Conservation (phyloP, 352 stramenopile genomes). For the Pythium sp. region DNA sequence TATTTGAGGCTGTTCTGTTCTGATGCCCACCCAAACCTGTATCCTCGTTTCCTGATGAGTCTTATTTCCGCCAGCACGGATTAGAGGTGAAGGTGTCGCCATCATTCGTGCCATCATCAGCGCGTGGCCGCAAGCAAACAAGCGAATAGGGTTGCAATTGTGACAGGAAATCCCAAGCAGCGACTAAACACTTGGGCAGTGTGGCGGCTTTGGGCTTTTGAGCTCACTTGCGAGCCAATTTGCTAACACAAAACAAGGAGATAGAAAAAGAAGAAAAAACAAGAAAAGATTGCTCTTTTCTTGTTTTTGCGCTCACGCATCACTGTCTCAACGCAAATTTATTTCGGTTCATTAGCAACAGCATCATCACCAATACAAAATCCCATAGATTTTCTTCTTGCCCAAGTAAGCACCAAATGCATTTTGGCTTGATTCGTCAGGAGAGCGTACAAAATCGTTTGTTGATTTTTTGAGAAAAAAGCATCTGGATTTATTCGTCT, state of each 20-base stretch:
- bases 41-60: not conserved
- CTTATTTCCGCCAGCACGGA: not conserved
- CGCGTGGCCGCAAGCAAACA: not conserved
- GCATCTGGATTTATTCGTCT: not conserved
- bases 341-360: not conserved
- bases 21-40: not conserved
- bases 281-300: too few species aligned
- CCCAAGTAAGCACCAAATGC: too few species aligned
- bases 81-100: not conserved
- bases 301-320: too few species aligned
- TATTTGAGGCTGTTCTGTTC: not conserved
- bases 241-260: too few species aligned
- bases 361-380: not conserved
- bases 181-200: not conserved
- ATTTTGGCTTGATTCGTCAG: not conserved
- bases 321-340: too few species aligned
- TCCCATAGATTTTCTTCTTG: not conserved
- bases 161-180: not conserved
- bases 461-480: not conserved
- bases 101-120: not conserved
- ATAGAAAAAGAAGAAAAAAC: too few species aligned
- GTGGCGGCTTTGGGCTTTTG: not conserved
- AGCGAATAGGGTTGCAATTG: constrained; percentile 3
- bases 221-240: not conserved
- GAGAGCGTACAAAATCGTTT: not conserved